Conservation (phyloP, 2,329 filamentous ascomycete genomes). For the Colletotrichum sp. region DNA sequence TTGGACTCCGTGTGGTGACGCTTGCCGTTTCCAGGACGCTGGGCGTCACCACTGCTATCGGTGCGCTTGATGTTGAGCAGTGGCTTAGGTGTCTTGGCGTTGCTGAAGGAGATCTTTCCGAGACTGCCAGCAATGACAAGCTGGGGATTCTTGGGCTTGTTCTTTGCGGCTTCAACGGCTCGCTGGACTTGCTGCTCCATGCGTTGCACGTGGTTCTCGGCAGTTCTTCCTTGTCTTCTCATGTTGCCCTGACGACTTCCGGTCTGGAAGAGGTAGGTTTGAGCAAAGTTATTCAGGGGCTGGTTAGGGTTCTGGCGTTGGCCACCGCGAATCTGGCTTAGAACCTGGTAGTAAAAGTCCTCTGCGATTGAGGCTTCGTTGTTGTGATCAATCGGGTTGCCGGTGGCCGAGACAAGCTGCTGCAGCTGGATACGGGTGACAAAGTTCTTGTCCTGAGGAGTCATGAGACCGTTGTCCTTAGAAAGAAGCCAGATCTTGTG, state of each 20-base stretch:
- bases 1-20: slow-evolving; percentile 32
- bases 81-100: slow-evolving; percentile 95
- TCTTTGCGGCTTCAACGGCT: slow-evolving; percentile 95
- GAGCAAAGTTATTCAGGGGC: slow-evolving; percentile 93
- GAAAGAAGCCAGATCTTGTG: slow-evolving; percentile 96
- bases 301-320: slow-evolving; percentile 91
- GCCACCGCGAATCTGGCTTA: slow-evolving; percentile 89
- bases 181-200: slow-evolving; percentile 99
- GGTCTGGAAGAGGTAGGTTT: slow-evolving; percentile 96
- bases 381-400: slow-evolving; percentile 80
- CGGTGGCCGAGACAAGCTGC: slow-evolving; percentile 91
- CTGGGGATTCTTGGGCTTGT: slow-evolving; percentile 97
- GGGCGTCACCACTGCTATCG: slow-evolving; percentile 68
- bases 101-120: slow-evolving; percentile 98
- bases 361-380: slow-evolving; percentile 83
- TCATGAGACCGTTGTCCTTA: slow-evolving; percentile 97
- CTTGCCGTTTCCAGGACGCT: slow-evolving; percentile 56
- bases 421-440: slow-evolving; percentile 97
- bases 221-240: slow-evolving; percentile 78
- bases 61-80: slow-evolving; percentile 92
- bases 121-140: slow-evolving; percentile 94
- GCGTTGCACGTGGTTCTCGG: slow-evolving; percentile 96
- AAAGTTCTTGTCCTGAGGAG: slow-evolving; percentile 98
- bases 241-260: slow-evolving; percentile 79
- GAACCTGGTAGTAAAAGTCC: slow-evolving; percentile 99